Evolutionary conservation across 768 basidiomycete species (phyloP).

Genomic region (Lactarius trivialis): DNA sequence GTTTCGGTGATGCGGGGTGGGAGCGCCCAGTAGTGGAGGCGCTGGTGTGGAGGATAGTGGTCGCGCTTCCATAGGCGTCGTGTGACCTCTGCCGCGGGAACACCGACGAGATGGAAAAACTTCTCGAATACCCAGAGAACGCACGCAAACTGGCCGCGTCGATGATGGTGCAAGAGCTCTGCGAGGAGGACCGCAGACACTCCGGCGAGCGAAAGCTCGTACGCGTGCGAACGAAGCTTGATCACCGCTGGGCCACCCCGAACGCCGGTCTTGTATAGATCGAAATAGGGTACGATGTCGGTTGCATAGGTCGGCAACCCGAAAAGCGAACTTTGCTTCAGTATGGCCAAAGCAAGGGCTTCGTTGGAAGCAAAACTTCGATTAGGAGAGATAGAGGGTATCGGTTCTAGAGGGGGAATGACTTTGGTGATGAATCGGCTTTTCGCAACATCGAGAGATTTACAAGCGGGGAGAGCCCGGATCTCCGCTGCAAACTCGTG

Average conservation of each 20-base stretch:
- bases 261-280: constrained; percentile 11
- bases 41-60: constrained; percentile 5
- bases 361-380: background rate
- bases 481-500: background rate
- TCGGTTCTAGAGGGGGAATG: background rate
- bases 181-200: constrained; percentile 21
- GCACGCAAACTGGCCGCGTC: constrained; percentile 2
- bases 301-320: background rate
- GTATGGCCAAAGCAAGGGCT: background rate
- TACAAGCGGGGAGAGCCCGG: background rate
- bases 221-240: constrained; percentile 14
- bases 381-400: background rate
- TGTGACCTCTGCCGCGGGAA: constrained; percentile 34
- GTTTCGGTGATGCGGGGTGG: constrained; percentile 27
- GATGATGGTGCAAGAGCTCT: constrained; percentile 26
- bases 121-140: constrained; percentile 37
- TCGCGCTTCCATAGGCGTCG: constrained; percentile 2
- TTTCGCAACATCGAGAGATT: constrained; percentile 4
- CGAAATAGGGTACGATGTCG: constrained; percentile 20
- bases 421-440: background rate
- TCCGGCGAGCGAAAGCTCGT: background rate
- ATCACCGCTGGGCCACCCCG: background rate
- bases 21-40: constrained; percentile 22
- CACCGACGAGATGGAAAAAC: constrained; percentile 46
- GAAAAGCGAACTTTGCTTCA: background rate